phyloP scores from a whole-genome alignment of 306 rosid species.

The Prunus fruticosa region DNA sequence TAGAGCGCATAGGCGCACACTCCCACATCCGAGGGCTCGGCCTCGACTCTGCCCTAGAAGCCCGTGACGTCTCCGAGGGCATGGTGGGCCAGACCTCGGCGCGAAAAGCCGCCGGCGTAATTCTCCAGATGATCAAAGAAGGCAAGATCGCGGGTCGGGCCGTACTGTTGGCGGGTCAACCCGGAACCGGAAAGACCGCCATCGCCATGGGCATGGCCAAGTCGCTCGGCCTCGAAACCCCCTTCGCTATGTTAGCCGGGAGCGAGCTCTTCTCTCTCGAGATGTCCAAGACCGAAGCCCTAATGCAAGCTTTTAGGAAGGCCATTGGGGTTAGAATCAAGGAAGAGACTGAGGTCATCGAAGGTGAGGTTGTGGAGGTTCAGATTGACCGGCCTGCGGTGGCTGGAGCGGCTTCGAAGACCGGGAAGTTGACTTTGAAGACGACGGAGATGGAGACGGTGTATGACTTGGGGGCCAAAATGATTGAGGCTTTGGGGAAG shows the following conservation, averaged over 20 bases:
- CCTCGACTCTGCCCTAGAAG: slow-evolving; percentile 78
- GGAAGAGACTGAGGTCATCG: slow-evolving; percentile 96
- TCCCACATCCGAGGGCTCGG: slow-evolving; percentile 98
- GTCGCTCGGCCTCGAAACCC: slow-evolving; percentile 90
- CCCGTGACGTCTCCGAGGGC: slow-evolving; percentile 88
- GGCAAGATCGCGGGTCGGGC: slow-evolving; percentile 96
- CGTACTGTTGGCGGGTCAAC: slow-evolving; percentile 85
- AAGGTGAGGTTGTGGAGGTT: slow-evolving; percentile 94
- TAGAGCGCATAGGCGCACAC: slow-evolving; percentile 98
- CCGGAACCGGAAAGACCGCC: slow-evolving; percentile 97
- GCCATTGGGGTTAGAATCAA: slow-evolving; percentile 93
- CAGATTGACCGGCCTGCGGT: slow-evolving; percentile 86
- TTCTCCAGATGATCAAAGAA: slow-evolving; percentile 85
- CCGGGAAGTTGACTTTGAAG: slow-evolving; percentile 85
- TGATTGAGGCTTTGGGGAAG: slow-evolving; percentile 91
- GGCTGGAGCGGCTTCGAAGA: slow-evolving; percentile 81
- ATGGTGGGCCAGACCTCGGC: slow-evolving; percentile 95
- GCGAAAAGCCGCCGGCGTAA: slow-evolving; percentile 90
- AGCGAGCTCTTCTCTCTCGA: slow-evolving; percentile 96
- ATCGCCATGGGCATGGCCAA: slow-evolving; percentile 99
- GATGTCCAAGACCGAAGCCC: slow-evolving; percentile 92
- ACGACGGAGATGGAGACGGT: slow-evolving; percentile 98
- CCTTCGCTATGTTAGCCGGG: slow-evolving; percentile 93
- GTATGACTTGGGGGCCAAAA: slow-evolving; percentile 93
- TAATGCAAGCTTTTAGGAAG: slow-evolving; percentile 83